phyloP scores from a whole-genome alignment of 805 yeast species.

The Jamesozyma spencerorum region DNA sequence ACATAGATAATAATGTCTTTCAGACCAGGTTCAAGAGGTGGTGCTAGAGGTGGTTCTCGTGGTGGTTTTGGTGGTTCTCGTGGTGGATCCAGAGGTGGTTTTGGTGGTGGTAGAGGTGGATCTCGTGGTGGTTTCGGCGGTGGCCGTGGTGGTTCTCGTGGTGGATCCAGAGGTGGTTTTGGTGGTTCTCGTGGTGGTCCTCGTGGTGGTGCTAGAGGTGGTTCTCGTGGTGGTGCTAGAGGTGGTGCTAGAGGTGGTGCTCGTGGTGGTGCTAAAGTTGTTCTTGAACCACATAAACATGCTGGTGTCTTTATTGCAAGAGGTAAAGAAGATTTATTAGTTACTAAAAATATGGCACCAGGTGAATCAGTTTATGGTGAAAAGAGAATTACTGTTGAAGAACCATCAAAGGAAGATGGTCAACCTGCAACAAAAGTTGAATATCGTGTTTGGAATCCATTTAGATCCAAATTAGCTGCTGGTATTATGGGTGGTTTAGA shows the following conservation, averaged over 20 bases:
- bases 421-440: slow-evolving; percentile 89
- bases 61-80: slow-evolving; percentile 32
- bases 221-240: slow-evolving; percentile 46
- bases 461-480: slow-evolving; percentile 98
- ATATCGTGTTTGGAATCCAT: slow-evolving; percentile 99
- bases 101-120: slow-evolving; percentile 38
- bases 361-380: slow-evolving; percentile 99
- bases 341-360: slow-evolving; percentile 94
- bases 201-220: slow-evolving; percentile 42
- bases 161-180: slow-evolving; percentile 45
- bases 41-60: slow-evolving; percentile 17
- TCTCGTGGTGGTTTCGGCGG: slow-evolving; percentile 22
- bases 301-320: slow-evolving; percentile 98
- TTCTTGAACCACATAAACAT: slow-evolving; percentile 97
- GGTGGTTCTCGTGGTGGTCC: slow-evolving; percentile 42
- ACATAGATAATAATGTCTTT: slow-evolving; percentile 52
- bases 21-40: slow-evolving; percentile 59
- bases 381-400: slow-evolving; percentile 90
- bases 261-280: slow-evolving; percentile 87
- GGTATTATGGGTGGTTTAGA: slow-evolving; percentile 99
- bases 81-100: slow-evolving; percentile 40
- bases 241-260: slow-evolving; percentile 79
- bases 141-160: slow-evolving; percentile 36
- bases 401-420: slow-evolving; percentile 80
- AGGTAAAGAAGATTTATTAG: slow-evolving; percentile 97